These are phyloP conservation scores for Schwanniomyces vanrijiae DNA, from an alignment of 805 yeast genomes.

Conservation along the genomic window DNA sequence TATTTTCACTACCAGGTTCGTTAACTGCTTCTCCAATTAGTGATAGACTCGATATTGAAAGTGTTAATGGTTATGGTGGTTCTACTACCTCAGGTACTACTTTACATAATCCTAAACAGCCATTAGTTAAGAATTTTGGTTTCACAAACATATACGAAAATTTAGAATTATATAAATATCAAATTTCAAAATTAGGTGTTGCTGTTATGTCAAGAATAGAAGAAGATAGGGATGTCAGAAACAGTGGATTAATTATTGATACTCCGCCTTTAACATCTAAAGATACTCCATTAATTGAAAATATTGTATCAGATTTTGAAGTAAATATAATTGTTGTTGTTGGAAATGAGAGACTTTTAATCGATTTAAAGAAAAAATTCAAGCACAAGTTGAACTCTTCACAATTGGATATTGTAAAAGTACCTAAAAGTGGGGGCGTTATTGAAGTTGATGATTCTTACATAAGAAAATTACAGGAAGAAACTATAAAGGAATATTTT, in stretches of 20 bases:
- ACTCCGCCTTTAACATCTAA: conserved; percentile 63
- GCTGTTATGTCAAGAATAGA: conserved; percentile 49
- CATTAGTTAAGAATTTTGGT: conserved; percentile 81
- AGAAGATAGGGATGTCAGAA: conserved; percentile 45
- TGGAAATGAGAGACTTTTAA: conserved; percentile 71
- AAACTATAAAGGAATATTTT: conserved; percentile 81
- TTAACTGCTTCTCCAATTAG: conserved; percentile 81
- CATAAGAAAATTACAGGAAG: conserved; percentile 70
- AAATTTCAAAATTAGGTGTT: conserved; percentile 48
- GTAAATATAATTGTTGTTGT: conserved; percentile 63
- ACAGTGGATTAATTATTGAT: conserved; percentile 68
- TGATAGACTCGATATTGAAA: conserved; percentile 75
- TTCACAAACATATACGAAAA: conserved; percentile 60
- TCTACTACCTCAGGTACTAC: conserved; percentile 72
- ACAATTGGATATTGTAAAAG: conserved; percentile 51
- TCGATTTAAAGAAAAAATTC: conserved; percentile 59
- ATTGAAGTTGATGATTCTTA: conserved; percentile 71
- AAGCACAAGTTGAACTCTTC: conserved; percentile 27
- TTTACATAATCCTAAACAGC: conserved; percentile 81
- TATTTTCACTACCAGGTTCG: conserved; percentile 78
- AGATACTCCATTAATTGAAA: conserved; percentile 52
- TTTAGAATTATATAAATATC: conserved; percentile 51
- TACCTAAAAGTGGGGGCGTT: conserved; percentile 74
- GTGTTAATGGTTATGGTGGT: conserved; percentile 71
- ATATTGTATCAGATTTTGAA: conserved; percentile 58